Conservation (phyloP, 192 early-diverging fungal species). For the Backusella tuberculispora region DNA sequence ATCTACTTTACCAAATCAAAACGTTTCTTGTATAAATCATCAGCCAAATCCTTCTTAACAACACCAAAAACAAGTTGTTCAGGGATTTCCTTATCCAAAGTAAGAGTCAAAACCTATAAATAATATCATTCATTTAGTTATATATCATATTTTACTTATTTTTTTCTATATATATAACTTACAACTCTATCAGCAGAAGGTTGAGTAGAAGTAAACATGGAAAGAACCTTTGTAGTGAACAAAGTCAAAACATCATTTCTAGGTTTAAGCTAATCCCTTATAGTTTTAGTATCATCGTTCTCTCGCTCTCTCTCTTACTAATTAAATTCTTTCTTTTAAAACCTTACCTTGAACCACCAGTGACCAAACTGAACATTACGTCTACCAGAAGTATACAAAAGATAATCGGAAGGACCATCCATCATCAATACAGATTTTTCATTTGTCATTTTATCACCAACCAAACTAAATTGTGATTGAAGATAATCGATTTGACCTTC, state of each 20-base stretch:
- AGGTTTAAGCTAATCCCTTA: slow-evolving; percentile 46
- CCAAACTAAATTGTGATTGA: slow-evolving; percentile 70
- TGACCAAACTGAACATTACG: slow-evolving; percentile 69
- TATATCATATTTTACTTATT: slow-evolving; percentile 17
- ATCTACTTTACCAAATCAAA: slow-evolving; percentile 46
- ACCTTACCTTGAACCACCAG: slow-evolving; percentile 56
- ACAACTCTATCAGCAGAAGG: slow-evolving; percentile 45
- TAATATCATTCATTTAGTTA: neutral
- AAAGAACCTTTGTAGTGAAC: slow-evolving; percentile 27
- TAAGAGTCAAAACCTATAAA: slow-evolving; percentile 39
- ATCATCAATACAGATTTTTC: slow-evolving; percentile 46
- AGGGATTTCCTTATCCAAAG: slow-evolving; percentile 49
- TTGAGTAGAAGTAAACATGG: slow-evolving; percentile 34
- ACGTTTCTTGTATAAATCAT: slow-evolving; percentile 61
- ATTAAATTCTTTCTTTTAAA: neutral
- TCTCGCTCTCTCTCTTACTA: slow-evolving; percentile 36
- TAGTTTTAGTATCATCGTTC: neutral
- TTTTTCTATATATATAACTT: slow-evolving; percentile 43
- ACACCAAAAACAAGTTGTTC: slow-evolving; percentile 72
- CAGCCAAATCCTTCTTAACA: slow-evolving; percentile 55
- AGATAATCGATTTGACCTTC: slow-evolving; percentile 34
- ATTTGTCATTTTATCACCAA: slow-evolving; percentile 64
- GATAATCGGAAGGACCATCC: slow-evolving; percentile 76
- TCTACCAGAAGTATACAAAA: slow-evolving; percentile 80
- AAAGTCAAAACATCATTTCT: slow-evolving; percentile 54